Conservation (phyloP, 805 yeast genomes). For the Saccharomycopsis malanga region DNA sequence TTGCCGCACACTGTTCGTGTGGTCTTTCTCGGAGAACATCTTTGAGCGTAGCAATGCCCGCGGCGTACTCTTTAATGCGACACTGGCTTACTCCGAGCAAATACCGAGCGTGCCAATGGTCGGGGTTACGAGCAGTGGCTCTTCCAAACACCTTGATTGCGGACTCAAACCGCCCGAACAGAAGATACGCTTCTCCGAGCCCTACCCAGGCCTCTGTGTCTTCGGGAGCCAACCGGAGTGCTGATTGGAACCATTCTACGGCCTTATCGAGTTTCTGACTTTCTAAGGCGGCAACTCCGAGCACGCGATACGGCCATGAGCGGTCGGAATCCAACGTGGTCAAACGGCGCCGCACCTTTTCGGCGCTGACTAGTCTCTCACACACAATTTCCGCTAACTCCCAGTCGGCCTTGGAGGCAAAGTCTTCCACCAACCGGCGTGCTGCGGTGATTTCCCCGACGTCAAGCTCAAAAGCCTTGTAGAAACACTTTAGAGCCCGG, state of each 20-base stretch:
- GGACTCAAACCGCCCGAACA: conserved; percentile 82
- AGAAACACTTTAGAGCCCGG: conserved; percentile 79
- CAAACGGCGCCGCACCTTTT: conserved; percentile 46
- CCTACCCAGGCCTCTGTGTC: conserved; percentile 89
- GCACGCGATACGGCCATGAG: conserved; percentile 84
- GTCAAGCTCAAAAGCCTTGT: conserved; percentile 84
- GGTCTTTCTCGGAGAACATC: conserved; percentile 38
- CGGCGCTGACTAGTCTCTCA: conserved; percentile 56
- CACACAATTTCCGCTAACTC: conserved; percentile 72
- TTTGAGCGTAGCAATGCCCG: conserved; percentile 45
- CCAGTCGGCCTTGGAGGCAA: conserved; percentile 72
- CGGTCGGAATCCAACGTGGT: conserved; percentile 30
- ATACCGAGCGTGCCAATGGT: conserved; percentile 55
- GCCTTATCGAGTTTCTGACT: conserved; percentile 68
- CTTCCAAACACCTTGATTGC: conserved; percentile 74
- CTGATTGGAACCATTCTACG: conserved; percentile 81
- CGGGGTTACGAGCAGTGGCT: conserved; percentile 45
- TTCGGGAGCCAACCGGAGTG: conserved; percentile 52
- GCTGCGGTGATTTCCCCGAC: conserved; percentile 72
- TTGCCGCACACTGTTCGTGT: conserved; percentile 42
- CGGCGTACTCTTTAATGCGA: conserved; percentile 57
- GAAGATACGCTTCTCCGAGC: conserved; percentile 89
- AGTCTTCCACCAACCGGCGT: conserved; percentile 58
- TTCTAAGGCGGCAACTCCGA: conserved; percentile 75
- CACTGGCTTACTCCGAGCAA: conserved; percentile 60